Conservation (phyloP, 2,329 filamentous ascomycete genomes). For the Zalaria sp. region DNA sequence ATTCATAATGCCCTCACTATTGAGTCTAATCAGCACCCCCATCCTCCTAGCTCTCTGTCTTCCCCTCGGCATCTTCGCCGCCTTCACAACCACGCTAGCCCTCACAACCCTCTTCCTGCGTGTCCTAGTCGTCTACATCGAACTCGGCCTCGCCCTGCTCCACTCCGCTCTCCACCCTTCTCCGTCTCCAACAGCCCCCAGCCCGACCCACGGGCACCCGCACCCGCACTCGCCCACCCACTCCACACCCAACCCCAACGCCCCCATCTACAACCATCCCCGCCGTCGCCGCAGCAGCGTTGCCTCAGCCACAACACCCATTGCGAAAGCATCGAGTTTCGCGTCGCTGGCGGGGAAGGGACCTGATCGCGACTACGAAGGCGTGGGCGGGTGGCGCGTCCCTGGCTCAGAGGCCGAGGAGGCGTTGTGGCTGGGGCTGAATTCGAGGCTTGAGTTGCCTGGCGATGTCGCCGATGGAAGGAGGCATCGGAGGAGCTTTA, state of each 20-base stretch:
- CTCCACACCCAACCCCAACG: slow-evolving; percentile 14
- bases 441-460: slow-evolving; percentile 25
- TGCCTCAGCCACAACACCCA: slow-evolving; percentile 7
- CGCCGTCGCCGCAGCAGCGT: slow-evolving; percentile 2
- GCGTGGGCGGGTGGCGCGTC: slow-evolving; percentile 26
- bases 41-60: slow-evolving; percentile 22
- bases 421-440: slow-evolving; percentile 29
- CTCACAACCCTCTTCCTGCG: slow-evolving; percentile 23
- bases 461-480: slow-evolving; percentile 5
- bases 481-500: slow-evolving; percentile 8
- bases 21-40: slow-evolving; percentile 18
- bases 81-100: slow-evolving; percentile 24
- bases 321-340: slow-evolving; percentile 18
- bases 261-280: slow-evolving; percentile 7
- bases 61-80: slow-evolving; percentile 23
- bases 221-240: slow-evolving; percentile 12
- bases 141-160: slow-evolving; percentile 25
- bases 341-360: slow-evolving; percentile 18
- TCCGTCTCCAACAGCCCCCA: slow-evolving; percentile 7
- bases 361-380: slow-evolving; percentile 25
- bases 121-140: slow-evolving; percentile 26
- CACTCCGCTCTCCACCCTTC: slow-evolving; percentile 12
- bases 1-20: not conserved
- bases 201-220: not conserved
- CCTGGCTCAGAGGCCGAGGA: slow-evolving; percentile 24